phyloP scores from a whole-genome alignment of 345 rosid genomes.

The Moringa oleifera region DNA sequence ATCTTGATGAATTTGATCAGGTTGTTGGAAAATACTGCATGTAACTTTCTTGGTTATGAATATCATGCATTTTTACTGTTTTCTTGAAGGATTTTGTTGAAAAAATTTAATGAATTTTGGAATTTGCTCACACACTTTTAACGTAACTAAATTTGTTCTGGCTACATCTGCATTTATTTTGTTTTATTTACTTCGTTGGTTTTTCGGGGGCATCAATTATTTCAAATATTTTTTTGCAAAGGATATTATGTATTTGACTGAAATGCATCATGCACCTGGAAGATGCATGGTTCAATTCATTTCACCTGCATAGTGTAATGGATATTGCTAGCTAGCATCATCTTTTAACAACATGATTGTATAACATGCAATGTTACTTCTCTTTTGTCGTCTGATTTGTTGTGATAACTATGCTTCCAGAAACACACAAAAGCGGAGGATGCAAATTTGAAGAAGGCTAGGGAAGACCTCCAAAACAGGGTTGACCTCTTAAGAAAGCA shows the following conservation, averaged over 20 bases:
- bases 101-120: background rate
- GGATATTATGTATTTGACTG: background rate
- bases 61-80: background rate
- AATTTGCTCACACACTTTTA: too few species aligned
- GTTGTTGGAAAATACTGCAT: slow-evolving; percentile 32
- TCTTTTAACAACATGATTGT: background rate
- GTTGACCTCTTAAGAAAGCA: slow-evolving; percentile 76
- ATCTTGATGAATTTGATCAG: slow-evolving; percentile 72
- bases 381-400: slow-evolving; percentile 13
- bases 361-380: background rate
- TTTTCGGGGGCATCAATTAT: background rate
- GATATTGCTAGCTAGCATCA: background rate
- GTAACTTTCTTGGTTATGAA: slow-evolving; percentile 5
- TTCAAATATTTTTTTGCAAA: background rate
- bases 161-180: too few species aligned
- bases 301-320: background rate
- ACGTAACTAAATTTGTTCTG: too few species aligned
- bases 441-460: slow-evolving; percentile 56
- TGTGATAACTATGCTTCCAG: slow-evolving; percentile 36
- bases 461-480: slow-evolving; percentile 80
- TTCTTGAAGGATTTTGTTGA: background rate
- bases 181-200: background rate
- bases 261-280: slow-evolving; percentile 4
- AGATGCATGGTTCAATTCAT: slow-evolving; percentile 6
- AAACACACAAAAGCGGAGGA: slow-evolving; percentile 72